These are phyloP conservation scores for Botrytis fabae DNA, from an alignment of 2,329 filamentous ascomycete genomes.

Conservation along the genomic window DNA sequence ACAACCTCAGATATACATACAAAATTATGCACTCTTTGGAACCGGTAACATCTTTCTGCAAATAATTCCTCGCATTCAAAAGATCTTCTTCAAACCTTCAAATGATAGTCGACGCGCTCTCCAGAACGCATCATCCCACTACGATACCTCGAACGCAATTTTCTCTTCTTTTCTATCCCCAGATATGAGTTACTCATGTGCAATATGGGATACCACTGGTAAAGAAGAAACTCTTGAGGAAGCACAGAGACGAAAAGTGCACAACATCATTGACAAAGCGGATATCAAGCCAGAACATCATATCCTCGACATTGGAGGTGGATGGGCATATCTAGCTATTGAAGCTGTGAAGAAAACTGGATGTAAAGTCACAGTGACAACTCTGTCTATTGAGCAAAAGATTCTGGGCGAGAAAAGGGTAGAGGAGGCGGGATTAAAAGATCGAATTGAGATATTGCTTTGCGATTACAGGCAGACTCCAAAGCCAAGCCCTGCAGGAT, in stretches of 20 bases:
- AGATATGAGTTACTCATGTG: constrained; percentile 72
- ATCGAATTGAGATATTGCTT: constrained; percentile 60
- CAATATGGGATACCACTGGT: constrained; percentile 53
- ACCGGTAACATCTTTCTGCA: background rate
- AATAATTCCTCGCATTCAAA: constrained; percentile 16
- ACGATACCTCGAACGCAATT: constrained; percentile 72
- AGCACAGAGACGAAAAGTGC: constrained; percentile 65
- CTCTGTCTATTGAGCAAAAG: constrained; percentile 67
- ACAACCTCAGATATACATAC: constrained; percentile 10
- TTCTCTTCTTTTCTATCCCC: constrained; percentile 68
- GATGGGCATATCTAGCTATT: constrained; percentile 71
- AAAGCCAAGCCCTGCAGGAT: constrained; percentile 49
- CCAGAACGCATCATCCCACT: constrained; percentile 67
- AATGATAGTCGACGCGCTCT: constrained; percentile 56
- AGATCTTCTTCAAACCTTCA: constrained; percentile 41
- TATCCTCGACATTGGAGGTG: constrained; percentile 70
- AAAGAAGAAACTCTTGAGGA: constrained; percentile 55
- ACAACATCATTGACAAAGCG: constrained; percentile 62
- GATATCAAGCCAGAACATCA: constrained; percentile 62
- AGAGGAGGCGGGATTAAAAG: constrained; percentile 54
- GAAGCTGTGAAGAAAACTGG: constrained; percentile 62
- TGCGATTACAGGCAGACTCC: constrained; percentile 65
- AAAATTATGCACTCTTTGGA: constrained; percentile 9
- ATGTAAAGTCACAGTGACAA: constrained; percentile 67
- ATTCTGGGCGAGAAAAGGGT: constrained; percentile 63